phyloP scores from a whole-genome alignment of 305 asterid genomes.

The Rubia balearica region DNA sequence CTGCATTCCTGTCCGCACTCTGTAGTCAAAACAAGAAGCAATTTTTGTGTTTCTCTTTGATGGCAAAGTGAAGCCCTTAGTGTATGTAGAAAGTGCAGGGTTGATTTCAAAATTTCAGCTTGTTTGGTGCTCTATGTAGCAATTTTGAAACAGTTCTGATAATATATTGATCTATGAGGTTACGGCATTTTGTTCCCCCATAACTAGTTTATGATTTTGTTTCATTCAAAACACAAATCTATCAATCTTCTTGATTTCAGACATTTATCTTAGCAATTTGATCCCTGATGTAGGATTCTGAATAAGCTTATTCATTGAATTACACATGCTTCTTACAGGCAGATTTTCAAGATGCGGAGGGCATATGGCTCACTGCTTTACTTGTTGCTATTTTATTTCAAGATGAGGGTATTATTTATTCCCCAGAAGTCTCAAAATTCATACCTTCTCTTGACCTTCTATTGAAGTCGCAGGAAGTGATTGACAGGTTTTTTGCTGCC shows the following conservation, averaged over 20 bases:
- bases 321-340: slow-evolving; percentile 38
- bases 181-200: not conserved
- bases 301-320: not conserved
- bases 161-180: not conserved
- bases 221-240: not conserved
- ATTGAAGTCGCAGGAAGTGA: slow-evolving; percentile 62
- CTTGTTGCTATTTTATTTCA: slow-evolving; percentile 72
- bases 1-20: not conserved
- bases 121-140: not conserved
- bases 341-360: slow-evolving; percentile 68
- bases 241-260: not conserved
- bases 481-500: slow-evolving; percentile 67
- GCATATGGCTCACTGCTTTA: slow-evolving; percentile 71
- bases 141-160: not conserved
- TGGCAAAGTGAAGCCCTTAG: not conserved
- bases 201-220: not conserved
- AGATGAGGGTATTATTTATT: slow-evolving; percentile 47
- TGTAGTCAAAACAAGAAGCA: not conserved
- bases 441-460: slow-evolving; percentile 49
- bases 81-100: not conserved
- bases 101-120: not conserved
- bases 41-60: not conserved
- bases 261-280: not conserved
- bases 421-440: slow-evolving; percentile 46
- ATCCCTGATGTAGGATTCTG: not conserved